These are phyloP conservation scores for Asterophora lycoperdoides DNA, from an alignment of 768 basidiomycete species.

Conservation along the genomic window DNA sequence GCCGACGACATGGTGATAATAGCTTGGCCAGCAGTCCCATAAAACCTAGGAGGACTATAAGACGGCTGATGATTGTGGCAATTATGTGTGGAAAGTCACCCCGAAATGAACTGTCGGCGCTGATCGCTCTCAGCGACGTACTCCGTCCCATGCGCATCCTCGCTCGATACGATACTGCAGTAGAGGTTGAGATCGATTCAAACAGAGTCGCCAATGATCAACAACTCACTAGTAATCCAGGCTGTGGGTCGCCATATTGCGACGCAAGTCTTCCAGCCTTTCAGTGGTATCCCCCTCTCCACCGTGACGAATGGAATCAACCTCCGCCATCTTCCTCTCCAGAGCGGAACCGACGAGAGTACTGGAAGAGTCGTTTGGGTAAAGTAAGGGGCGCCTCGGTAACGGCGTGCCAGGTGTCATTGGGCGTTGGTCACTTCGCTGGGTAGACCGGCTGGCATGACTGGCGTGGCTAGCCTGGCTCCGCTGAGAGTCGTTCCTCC, in stretches of 20 bases:
- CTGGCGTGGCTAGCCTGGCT: conserved; percentile 24
- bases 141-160: conserved; percentile 83
- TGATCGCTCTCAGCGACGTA: conserved; percentile 76
- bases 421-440: conserved; percentile 15
- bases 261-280: conserved; percentile 57
- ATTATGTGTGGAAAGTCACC: conserved; percentile 40
- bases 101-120: conserved; percentile 73
- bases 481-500: conserved; percentile 25
- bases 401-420: conserved; percentile 11
- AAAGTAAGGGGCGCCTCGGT: conserved; percentile 23
- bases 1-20: conserved; percentile 63
- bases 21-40: conserved; percentile 59
- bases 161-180: conserved; percentile 67
- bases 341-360: conserved; percentile 74
- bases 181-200: conserved; percentile 8
- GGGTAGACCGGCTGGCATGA: conserved; percentile 20
- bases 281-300: conserved; percentile 55
- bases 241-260: conserved; percentile 60
- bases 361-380: conserved; percentile 61
- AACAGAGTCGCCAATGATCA: not conserved
- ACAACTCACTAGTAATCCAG: conserved; percentile 72
- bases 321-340: conserved; percentile 66
- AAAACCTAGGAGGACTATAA: conserved; percentile 20
- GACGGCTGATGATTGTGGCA: not conserved
- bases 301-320: conserved; percentile 48